Conservation (phyloP, 257 asterid genomes). For the Penstemon newberryi region DNA sequence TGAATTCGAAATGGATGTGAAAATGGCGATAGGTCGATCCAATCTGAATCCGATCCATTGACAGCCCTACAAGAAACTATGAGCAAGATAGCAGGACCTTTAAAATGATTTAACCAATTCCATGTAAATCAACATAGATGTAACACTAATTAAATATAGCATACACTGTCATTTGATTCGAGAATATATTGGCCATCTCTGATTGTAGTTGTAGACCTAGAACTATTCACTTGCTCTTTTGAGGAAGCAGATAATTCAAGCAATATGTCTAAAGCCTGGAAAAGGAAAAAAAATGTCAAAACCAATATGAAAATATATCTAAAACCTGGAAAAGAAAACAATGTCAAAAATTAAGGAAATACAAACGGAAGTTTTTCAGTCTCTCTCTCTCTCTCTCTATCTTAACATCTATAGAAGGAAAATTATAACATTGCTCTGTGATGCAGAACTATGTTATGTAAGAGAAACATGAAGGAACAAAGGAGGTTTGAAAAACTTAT, state of each 20-base stretch:
- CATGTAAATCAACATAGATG: constrained; percentile 15
- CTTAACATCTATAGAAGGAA: constrained; percentile 13
- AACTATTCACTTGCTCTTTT: constrained; percentile 37
- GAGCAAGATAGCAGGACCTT: neutral
- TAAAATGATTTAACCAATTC: constrained; percentile 9
- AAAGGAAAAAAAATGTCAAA: constrained; percentile 25
- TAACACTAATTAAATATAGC: constrained; percentile 32
- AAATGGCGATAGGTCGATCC: no score
- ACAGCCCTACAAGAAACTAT: constrained; percentile 11
- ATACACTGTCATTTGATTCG: constrained; percentile 52
- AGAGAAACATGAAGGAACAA: neutral
- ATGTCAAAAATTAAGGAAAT: neutral
- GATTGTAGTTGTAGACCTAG: constrained; percentile 35
- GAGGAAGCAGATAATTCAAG: constrained; percentile 73
- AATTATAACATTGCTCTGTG: constrained; percentile 1
- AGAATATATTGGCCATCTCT: constrained; percentile 38
- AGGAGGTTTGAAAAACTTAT: neutral
- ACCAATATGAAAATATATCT: neutral
- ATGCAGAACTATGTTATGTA: constrained; percentile 7
- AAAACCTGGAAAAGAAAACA: neutral
- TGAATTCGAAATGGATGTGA: no score
- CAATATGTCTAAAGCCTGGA: constrained; percentile 75
- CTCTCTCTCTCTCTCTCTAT: neutral
- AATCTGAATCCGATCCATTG: no score
- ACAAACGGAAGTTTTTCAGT: neutral